phyloP scores from a whole-genome alignment of 768 basidiomycete genomes.

The Podaxis sp. region DNA sequence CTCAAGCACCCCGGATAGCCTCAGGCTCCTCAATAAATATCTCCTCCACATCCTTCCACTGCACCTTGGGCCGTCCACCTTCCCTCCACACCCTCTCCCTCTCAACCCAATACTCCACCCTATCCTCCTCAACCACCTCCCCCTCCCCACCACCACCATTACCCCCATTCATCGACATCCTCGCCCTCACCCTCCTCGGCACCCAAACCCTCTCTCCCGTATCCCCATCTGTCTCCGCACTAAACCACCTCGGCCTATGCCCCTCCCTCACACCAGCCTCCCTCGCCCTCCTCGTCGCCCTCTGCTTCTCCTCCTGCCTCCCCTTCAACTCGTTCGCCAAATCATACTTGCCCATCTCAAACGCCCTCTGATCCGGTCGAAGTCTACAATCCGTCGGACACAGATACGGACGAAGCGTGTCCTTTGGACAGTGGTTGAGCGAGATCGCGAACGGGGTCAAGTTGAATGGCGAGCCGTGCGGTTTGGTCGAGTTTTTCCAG shows the following conservation, averaged over 20 bases:
- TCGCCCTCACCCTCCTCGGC: constrained; percentile 58
- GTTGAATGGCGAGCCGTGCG: constrained; percentile 81
- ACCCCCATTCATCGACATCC: constrained; percentile 7
- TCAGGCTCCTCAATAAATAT: constrained; percentile 78
- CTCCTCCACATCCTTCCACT: constrained; percentile 60
- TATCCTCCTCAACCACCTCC: constrained; percentile 52
- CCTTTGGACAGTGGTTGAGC: constrained; percentile 81
- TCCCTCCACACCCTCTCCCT: constrained; percentile 42
- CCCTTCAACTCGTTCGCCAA: constrained; percentile 79
- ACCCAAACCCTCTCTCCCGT: constrained; percentile 89
- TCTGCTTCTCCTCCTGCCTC: constrained; percentile 82
- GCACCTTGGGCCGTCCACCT: constrained; percentile 26
- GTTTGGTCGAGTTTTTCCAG: constrained; percentile 91
- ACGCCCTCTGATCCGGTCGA: constrained; percentile 91
- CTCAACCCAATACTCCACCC: constrained; percentile 21
- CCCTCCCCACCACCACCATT: constrained; percentile 44
- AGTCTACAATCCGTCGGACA: constrained; percentile 92
- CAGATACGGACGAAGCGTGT: constrained; percentile 67
- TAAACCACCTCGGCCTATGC: constrained; percentile 89
- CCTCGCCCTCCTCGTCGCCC: constrained; percentile 65
- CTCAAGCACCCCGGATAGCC: constrained; percentile 20
- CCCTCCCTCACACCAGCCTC: constrained; percentile 73
- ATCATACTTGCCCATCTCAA: constrained; percentile 87
- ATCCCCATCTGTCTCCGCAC: constrained; percentile 78
- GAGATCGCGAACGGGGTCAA: constrained; percentile 94